These are phyloP conservation scores for Phalaenopsis equestris DNA, from an alignment of 106 monocot species.

Conservation along the genomic window DNA sequence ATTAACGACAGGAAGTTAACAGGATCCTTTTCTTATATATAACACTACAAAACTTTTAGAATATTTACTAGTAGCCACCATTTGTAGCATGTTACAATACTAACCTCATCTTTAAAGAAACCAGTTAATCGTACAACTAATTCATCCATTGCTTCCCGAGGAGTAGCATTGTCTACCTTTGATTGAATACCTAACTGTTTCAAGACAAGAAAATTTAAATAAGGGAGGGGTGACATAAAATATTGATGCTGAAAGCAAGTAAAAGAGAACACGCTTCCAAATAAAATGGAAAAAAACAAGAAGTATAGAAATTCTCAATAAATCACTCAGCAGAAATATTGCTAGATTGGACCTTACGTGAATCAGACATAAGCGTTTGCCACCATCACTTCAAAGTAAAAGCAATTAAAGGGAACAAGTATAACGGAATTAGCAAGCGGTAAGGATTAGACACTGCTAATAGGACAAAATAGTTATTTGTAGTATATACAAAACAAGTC, in stretches of 20 bases:
- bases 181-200: constrained; percentile 71
- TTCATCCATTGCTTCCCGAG: constrained; percentile 64
- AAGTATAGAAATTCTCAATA: neutral
- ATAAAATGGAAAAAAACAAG: neutral
- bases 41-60: neutral
- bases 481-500: neutral
- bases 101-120: constrained; percentile 73
- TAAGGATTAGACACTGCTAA: neutral
- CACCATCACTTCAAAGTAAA: neutral
- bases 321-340: neutral
- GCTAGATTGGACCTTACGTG: neutral
- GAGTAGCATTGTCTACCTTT: constrained; percentile 27
- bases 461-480: neutral
- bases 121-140: constrained; percentile 49
- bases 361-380: neutral
- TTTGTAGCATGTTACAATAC: constrained; percentile 9
- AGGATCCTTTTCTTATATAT: neutral
- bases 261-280: neutral
- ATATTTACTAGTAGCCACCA: neutral
- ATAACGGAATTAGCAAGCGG: neutral
- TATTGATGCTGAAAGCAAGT: neutral
- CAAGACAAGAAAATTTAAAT: constrained; percentile 1
- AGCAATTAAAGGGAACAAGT: neutral
- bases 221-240: neutral
- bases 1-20: neutral